Evolutionary conservation across 768 basidiomycete species (phyloP).

Genomic region (Hericium alpestre): DNA sequence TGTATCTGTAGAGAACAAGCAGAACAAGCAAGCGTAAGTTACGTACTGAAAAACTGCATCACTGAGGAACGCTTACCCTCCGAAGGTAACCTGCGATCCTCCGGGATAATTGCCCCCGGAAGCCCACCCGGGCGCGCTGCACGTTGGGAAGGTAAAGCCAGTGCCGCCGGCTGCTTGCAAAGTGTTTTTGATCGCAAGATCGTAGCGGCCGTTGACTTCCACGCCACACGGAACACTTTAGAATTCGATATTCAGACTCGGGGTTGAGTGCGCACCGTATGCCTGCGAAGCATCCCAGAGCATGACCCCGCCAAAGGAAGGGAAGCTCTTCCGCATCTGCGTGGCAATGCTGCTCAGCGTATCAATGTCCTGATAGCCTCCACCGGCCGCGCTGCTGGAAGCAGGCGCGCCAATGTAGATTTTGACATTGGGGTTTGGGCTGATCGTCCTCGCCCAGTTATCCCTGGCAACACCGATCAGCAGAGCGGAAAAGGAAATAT

Average conservation of each 20-base stretch:
- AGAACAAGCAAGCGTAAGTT: conserved; percentile 4
- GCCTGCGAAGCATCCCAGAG: conserved; percentile 37
- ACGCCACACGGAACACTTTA: neutral
- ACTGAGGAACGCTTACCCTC: conserved; percentile 31
- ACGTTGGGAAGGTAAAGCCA: conserved; percentile 55
- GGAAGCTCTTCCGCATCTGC: conserved; percentile 26
- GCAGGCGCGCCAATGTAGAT: conserved; percentile 34
- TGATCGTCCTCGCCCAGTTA: conserved; percentile 31
- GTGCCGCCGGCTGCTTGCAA: conserved; percentile 53
- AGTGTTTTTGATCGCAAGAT: conserved; percentile 49
- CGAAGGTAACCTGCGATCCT: conserved; percentile 41
- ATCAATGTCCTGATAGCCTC: conserved; percentile 25
- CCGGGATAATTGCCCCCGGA: conserved; percentile 40
- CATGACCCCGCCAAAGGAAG: conserved; percentile 35
- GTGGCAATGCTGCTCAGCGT: conserved; percentile 24
- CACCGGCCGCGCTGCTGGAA: conserved; percentile 30
- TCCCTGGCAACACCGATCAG: conserved; percentile 23
- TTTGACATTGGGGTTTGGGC: conserved; percentile 34
- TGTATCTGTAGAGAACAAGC: conserved; percentile 31
- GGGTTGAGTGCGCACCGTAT: conserved; percentile 21
- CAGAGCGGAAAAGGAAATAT: neutral
- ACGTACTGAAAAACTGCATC: neutral
- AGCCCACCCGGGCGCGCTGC: conserved; percentile 43
- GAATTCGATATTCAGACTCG: neutral
- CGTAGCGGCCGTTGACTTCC: conserved; percentile 46